These are phyloP conservation scores for Skeletonema grethae DNA, from an alignment of 108 stramenopile genomes.

Conservation along the genomic window DNA sequence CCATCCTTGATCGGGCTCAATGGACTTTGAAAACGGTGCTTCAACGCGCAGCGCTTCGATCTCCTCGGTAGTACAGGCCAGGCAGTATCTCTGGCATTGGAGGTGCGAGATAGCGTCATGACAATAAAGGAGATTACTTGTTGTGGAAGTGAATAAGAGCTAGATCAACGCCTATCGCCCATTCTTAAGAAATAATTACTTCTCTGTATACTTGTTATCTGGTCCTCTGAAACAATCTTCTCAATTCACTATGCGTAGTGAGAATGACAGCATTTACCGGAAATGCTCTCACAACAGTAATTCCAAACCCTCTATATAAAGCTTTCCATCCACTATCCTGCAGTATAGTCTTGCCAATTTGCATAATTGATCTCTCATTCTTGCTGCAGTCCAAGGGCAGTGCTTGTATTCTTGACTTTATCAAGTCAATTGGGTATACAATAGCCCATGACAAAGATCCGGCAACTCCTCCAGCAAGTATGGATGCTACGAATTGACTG, in stretches of 20 bases:
- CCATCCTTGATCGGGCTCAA: no score
- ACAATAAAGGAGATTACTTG: no score
- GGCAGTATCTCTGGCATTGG: no score
- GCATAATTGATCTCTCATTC: slow-evolving; percentile 13
- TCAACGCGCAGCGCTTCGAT: no score
- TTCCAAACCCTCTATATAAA: slow-evolving; percentile 81
- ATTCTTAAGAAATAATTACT: no score
- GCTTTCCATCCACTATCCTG: slow-evolving; percentile 54
- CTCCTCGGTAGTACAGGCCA: no score
- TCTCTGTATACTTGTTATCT: no score
- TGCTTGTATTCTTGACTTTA: slow-evolving; percentile 86
- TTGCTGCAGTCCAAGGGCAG: slow-evolving; percentile 45
- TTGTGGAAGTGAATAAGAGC: no score
- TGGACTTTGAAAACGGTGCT: no score
- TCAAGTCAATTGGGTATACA: slow-evolving; percentile 87
- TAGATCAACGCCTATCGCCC: no score
- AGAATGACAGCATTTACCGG: slow-evolving; percentile 93
- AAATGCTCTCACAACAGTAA: slow-evolving; percentile 86
- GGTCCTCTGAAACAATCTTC: no score
- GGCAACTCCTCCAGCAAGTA: slow-evolving; percentile 80
- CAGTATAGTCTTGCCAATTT: slow-evolving; percentile 44
- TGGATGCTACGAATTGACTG: slow-evolving; percentile 56
- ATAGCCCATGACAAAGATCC: slow-evolving; percentile 85
- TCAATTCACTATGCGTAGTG: slow-evolving; percentile 57
- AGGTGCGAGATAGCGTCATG: no score